phyloP scores from a whole-genome alignment of 2,329 filamentous ascomycete species.

The Claviceps capensis region DNA sequence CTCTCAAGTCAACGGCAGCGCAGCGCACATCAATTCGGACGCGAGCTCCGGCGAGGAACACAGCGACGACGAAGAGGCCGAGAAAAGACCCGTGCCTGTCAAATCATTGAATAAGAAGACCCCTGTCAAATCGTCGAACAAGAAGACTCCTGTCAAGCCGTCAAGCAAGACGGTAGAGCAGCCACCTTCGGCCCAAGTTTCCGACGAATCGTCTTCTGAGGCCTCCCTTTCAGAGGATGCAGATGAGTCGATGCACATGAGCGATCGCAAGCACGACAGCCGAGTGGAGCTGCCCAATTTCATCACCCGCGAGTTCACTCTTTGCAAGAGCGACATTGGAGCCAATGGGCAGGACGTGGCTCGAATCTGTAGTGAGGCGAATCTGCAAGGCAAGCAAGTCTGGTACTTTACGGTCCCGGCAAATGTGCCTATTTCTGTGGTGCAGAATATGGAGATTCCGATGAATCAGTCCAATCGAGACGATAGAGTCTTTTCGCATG shows the following conservation, averaged over 20 bases:
- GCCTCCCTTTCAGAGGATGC: slow-evolving; percentile 16
- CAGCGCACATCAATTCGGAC: slow-evolving; percentile 6
- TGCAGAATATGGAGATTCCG: slow-evolving; percentile 50
- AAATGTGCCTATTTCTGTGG: slow-evolving; percentile 51
- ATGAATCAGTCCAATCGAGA: slow-evolving; percentile 39
- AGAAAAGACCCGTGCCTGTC: not conserved
- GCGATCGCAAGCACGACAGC: slow-evolving; percentile 15
- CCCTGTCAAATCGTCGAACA: too few relatives aligned
- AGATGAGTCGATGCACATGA: slow-evolving; percentile 27
- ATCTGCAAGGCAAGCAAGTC: slow-evolving; percentile 56
- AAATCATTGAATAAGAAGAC: not conserved
- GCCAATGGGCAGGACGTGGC: slow-evolving; percentile 31
- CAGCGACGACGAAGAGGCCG: slow-evolving; percentile 11
- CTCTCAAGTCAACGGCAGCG: slow-evolving; percentile 11
- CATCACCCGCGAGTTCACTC: slow-evolving; percentile 37
- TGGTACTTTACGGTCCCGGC: slow-evolving; percentile 71
- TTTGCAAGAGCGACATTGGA: slow-evolving; percentile 32
- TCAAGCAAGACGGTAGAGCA: not conserved
- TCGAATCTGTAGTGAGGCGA: slow-evolving; percentile 42
- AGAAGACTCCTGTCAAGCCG: not conserved
- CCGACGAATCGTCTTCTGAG: slow-evolving; percentile 6
- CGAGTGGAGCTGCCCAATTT: slow-evolving; percentile 30
- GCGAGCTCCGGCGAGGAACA: slow-evolving; percentile 13
- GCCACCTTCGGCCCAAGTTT: not conserved
- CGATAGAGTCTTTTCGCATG: slow-evolving; percentile 44